phyloP scores from a whole-genome alignment of 2,329 filamentous ascomycete genomes.

The Aspergillus persii region DNA sequence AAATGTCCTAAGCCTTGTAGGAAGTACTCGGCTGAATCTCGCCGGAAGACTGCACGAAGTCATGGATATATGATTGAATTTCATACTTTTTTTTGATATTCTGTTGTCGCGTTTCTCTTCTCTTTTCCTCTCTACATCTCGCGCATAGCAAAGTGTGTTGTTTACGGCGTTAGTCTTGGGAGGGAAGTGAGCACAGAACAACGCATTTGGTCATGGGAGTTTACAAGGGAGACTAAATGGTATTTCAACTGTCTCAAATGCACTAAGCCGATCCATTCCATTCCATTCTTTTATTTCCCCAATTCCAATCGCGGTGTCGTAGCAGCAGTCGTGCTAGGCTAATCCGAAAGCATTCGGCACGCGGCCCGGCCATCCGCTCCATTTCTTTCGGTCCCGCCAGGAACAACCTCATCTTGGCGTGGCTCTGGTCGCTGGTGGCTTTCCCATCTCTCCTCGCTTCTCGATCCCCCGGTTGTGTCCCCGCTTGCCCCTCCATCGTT shows the following conservation, averaged over 20 bases:
- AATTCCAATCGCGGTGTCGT: neutral
- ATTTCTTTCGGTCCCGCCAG: conserved; percentile 3
- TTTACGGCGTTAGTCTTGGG: neutral
- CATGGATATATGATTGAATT: neutral
- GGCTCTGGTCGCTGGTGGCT: neutral
- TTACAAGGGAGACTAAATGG: neutral
- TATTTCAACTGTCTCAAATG: neutral
- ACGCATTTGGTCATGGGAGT: neutral
- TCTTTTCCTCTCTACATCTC: neutral
- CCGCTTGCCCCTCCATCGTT: conserved; percentile 9
- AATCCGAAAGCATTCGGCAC: conserved; percentile 11
- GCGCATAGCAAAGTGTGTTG: neutral
- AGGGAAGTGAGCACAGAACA: neutral
- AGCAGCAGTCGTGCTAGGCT: neutral
- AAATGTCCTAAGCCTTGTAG: conserved; percentile 33
- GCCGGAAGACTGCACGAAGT: conserved; percentile 3
- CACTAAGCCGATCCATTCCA: neutral
- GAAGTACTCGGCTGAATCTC: conserved; percentile 16
- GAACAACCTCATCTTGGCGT: conserved; percentile 4
- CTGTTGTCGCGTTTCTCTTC: neutral
- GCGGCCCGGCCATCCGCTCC: conserved; percentile 18
- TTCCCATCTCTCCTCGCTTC: neutral
- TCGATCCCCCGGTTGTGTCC: neutral
- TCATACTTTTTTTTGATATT: neutral
- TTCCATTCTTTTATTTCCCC: neutral